A percentile compares a stretch with the other conserved stretches of the same genome.
Evolutionary conservation across 2,329 filamentous ascomycete species (phyloP).

Genomic region (Colletotrichum spaethianum): DNA sequence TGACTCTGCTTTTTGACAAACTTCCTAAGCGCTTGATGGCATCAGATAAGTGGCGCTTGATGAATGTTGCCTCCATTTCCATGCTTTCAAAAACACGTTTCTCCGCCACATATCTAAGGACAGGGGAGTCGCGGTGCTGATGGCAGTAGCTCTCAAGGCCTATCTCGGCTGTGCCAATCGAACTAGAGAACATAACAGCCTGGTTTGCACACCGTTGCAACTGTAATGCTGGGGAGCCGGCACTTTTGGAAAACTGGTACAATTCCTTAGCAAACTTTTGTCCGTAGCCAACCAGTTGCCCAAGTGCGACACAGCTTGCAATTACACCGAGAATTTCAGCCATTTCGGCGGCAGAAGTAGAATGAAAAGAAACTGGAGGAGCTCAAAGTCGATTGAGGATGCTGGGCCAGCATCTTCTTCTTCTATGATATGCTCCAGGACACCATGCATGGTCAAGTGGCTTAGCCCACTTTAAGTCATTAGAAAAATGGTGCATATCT

Average conservation of each 20-base stretch:
- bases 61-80: background rate
- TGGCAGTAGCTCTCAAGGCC: background rate
- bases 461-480: background rate
- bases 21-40: background rate
- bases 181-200: background rate
- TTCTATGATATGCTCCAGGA: background rate
- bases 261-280: background rate
- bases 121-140: background rate
- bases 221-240: background rate
- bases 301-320: background rate
- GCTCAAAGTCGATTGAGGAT: background rate
- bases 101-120: background rate
- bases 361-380: background rate
- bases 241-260: background rate
- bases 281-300: background rate
- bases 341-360: background rate
- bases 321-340: background rate
- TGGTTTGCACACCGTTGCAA: background rate
- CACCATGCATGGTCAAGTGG: background rate
- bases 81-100: background rate
- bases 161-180: background rate
- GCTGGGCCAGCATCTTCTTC: background rate
- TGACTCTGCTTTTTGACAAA: background rate
- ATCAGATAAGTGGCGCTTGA: background rate
- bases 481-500: background rate